Base-by-base conservation (phyloP, 176 grass and related monocot genomes). In the Alopecurus myosuroides region DNA sequence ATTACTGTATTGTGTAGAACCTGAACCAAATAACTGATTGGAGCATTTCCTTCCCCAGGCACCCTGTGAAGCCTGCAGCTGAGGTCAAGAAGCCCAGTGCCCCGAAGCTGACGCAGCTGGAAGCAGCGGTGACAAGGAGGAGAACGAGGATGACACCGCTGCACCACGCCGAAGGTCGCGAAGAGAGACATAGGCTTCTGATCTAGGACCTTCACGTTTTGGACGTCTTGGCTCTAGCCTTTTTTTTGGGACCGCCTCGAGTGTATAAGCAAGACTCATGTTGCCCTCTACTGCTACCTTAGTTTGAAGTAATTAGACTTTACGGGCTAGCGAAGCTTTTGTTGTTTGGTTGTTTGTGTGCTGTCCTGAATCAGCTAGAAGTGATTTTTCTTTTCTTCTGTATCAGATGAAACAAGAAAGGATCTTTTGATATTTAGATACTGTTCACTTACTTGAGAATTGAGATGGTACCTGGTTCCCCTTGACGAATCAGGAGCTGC, bases 131-230 rank as follows among this genome's bases (percentile, higher is more conserved):
- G 94, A 92, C 14, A 49, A 77, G 14, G 78, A 92, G n/a, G 83
- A 88, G 1, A 83, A 86, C 40, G 86, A 97, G 78, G 91, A 92
- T 8, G 92, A 83, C 3, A 72, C 72, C 0, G 66, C 89, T 9
- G 88, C 77, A 2, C 89, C 88, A 4, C 91, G 92, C 53, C 77
- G 90, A 77, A 92, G 92, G 79, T 86, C 92, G 31, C 78, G 94
- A 68, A 89, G 94, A 81, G 94, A 92, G 62, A 86, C 91, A 66
- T 90, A 84, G 80, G 3, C 15, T 13, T 13, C 3, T n/a, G 33
- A 8, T 10, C 15, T 29, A 45, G 26, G 18, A 51, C 46, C 46
- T 74, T 49, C 15, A 50, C 28, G 31, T 75, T 88, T 88, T 74
- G 71, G 67, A 78, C 66, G 33, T 88, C 34, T 62, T 42, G 60